Conservation (phyloP, 2,329 filamentous ascomycete species). For the Exserohilum turcica region DNA sequence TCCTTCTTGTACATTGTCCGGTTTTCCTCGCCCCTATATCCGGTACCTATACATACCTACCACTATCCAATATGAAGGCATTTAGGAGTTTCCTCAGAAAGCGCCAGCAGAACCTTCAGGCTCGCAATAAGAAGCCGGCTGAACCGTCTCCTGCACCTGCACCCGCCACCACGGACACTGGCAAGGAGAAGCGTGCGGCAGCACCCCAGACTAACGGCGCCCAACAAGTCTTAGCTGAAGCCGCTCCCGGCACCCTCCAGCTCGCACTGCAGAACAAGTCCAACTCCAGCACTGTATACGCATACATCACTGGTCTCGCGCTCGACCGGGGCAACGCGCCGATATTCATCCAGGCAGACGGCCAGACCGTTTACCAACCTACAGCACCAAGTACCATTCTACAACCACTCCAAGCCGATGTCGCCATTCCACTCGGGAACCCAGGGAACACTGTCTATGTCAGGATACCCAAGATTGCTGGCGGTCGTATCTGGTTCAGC, state of each 20-base stretch:
- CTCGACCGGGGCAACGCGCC: constrained; percentile 64
- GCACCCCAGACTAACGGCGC: constrained; percentile 16
- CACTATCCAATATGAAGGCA: constrained; percentile 27
- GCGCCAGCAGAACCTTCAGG: constrained; percentile 26
- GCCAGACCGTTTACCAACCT: constrained; percentile 68
- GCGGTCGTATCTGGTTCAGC: constrained; percentile 74
- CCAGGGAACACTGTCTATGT: constrained; percentile 65
- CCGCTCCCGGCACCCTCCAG: constrained; percentile 55
- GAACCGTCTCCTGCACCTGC: neutral
- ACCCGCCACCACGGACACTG: constrained; percentile 1
- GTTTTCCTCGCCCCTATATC: neutral
- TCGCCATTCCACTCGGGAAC: constrained; percentile 66
- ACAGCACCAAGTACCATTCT: constrained; percentile 60
- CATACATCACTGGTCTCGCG: constrained; percentile 72
- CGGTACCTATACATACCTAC: neutral
- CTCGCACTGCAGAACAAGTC: constrained; percentile 71
- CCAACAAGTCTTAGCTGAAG: constrained; percentile 31
- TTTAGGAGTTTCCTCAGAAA: constrained; percentile 36
- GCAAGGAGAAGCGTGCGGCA: constrained; percentile 14
- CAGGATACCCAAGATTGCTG: constrained; percentile 71
- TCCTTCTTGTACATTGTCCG: neutral
- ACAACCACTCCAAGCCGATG: constrained; percentile 60
- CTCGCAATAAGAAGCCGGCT: constrained; percentile 3
- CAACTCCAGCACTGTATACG: constrained; percentile 64
- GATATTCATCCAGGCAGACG: constrained; percentile 69